Evolutionary conservation across 805 yeast genomes (phyloP).

Genomic region (Kluyveromyces aestuarii): DNA sequence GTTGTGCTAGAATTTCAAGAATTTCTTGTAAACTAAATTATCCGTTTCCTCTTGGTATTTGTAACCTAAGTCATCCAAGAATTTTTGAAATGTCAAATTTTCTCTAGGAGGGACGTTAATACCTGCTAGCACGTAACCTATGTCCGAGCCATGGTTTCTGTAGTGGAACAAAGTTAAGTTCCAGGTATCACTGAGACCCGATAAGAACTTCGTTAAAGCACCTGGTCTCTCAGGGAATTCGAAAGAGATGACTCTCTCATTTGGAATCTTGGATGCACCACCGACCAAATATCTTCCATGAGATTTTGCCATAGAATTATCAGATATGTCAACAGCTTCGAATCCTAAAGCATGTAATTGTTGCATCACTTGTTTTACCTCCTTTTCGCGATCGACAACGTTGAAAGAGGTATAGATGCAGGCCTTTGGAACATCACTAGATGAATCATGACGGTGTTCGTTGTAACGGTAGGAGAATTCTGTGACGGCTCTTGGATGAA

Average conservation of each 20-base stretch:
- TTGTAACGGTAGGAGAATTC: conserved; percentile 87
- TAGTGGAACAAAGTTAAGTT: conserved; percentile 92
- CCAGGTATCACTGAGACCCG: conserved; percentile 68
- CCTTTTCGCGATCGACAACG: conserved; percentile 67
- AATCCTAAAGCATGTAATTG: conserved; percentile 56
- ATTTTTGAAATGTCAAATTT: conserved; percentile 52
- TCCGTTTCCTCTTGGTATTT: conserved; percentile 72
- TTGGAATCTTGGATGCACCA: conserved; percentile 63
- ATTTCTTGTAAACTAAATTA: conserved; percentile 76
- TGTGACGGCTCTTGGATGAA: conserved; percentile 84
- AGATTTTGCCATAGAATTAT: conserved; percentile 89
- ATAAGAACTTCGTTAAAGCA: conserved; percentile 75
- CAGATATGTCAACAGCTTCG: conserved; percentile 74
- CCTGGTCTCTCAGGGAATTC: conserved; percentile 98
- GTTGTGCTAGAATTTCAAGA: conserved; percentile 37
- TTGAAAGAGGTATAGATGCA: conserved; percentile 82
- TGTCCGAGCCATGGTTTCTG: conserved; percentile 93
- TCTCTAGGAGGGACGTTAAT: conserved; percentile 72
- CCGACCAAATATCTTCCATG: conserved; percentile 97
- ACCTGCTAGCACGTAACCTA: conserved; percentile 89
- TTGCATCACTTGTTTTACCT: conserved; percentile 53
- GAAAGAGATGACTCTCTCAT: conserved; percentile 74
- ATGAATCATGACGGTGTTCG: conserved; percentile 28
- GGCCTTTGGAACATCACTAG: conserved; percentile 43
- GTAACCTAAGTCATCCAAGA: conserved; percentile 68